Percentiles rank a stretch among this genome's conserved stretches.
These are phyloP conservation scores for Candida ponderosae DNA, from an alignment of 805 yeast species.

Conservation along the genomic window DNA sequence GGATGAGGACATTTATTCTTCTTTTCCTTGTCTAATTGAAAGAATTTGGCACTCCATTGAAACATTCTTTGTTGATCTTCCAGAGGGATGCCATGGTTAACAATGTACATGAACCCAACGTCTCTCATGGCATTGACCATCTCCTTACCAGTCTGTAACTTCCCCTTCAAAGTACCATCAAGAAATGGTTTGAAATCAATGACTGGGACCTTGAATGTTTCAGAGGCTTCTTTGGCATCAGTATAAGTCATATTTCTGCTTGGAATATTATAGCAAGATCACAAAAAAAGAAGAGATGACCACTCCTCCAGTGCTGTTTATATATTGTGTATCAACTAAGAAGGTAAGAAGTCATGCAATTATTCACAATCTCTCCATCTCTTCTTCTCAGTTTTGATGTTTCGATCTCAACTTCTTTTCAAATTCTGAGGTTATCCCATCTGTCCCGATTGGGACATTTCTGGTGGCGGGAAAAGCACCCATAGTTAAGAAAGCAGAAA, in stretches of 20 bases:
- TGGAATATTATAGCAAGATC: no score
- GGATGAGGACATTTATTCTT: constrained; percentile 21
- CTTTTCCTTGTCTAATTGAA: constrained; percentile 5
- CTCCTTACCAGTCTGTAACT: constrained; percentile 14
- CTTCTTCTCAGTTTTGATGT: no score
- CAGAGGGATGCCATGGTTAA: constrained; percentile 16
- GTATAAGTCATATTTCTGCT: not conserved
- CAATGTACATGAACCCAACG: constrained; percentile 18
- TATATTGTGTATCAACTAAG: no score
- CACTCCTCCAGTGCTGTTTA: no score
- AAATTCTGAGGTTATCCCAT: no score
- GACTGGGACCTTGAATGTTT: constrained; percentile 16
- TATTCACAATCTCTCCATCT: no score
- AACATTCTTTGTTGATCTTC: constrained; percentile 12
- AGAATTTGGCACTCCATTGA: constrained; percentile 16
- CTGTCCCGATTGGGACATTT: no score
- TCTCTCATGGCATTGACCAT: constrained; percentile 19
- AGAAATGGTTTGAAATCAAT: constrained; percentile 21
- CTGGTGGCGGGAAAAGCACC: no score
- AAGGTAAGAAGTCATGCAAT: no score
- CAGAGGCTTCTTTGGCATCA: not conserved
- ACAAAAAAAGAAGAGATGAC: no score
- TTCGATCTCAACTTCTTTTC: no score
- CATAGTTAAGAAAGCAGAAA: no score
- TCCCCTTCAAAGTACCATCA: constrained; percentile 16